phyloP scores from a whole-genome alignment of 257 asterid genomes.

The Phtheirospermum japonicum region DNA sequence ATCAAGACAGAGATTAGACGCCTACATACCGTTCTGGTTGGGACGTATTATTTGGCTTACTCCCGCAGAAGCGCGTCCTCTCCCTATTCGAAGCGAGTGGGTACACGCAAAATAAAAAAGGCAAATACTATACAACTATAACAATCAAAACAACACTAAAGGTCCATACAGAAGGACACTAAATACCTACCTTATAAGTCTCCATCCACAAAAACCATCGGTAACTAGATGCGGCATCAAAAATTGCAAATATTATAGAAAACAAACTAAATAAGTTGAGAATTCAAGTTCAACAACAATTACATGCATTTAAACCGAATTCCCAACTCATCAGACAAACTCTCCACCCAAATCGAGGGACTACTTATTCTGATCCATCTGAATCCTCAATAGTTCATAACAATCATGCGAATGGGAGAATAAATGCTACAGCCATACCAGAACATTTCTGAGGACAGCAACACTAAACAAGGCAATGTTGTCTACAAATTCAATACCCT shows the following conservation, averaged over 20 bases:
- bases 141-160: slow-evolving; percentile 14
- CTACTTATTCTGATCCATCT: not conserved
- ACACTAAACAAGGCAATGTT: not conserved
- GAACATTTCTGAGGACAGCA: not conserved
- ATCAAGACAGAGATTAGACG: slow-evolving; percentile 42
- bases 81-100: slow-evolving; percentile 67
- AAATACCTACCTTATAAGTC: not conserved
- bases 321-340: not conserved
- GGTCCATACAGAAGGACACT: slow-evolving; percentile 22
- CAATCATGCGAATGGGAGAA: not conserved
- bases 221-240: not conserved
- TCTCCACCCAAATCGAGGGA: not conserved
- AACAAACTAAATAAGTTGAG: not conserved
- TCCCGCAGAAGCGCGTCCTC: slow-evolving; percentile 85
- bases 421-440: not conserved
- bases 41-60: slow-evolving; percentile 55
- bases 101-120: slow-evolving; percentile 47
- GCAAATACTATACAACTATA: slow-evolving; percentile 37
- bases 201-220: not conserved
- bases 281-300: slow-evolving; percentile 8
- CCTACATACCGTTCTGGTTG: slow-evolving; percentile 84
- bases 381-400: not conserved
- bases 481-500: not conserved
- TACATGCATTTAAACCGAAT: not conserved
- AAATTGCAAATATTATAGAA: not conserved